phyloP scores from a whole-genome alignment of 129 eudicot species.

The Tanacetum coccineum region DNA sequence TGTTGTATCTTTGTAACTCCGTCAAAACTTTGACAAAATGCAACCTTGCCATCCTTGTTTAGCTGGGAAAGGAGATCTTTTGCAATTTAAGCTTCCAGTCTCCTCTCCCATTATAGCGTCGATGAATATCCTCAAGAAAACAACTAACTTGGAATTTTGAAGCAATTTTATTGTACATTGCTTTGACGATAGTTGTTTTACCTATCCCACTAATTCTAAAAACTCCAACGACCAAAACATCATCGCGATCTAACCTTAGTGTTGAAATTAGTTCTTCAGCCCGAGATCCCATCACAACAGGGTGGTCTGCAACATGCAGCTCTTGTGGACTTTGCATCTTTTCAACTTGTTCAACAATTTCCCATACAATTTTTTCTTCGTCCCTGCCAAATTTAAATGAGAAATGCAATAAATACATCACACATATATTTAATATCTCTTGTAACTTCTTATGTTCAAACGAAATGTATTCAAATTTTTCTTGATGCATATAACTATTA shows the following conservation, averaged over 20 bases:
- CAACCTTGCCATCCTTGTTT: too few relatives aligned
- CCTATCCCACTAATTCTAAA: slow-evolving; percentile 22
- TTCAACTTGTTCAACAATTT: slow-evolving; percentile 17
- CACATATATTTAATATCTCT: not conserved
- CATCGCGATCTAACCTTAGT: slow-evolving; percentile 5
- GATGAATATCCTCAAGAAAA: slow-evolving; percentile 24
- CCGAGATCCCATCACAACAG: slow-evolving; percentile 29
- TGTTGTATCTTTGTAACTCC: too few relatives aligned
- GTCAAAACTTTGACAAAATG: too few relatives aligned
- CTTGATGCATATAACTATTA: too few relatives aligned
- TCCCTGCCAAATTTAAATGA: slow-evolving; percentile 16
- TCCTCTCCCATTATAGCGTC: not conserved
- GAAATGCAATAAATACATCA: not conserved
- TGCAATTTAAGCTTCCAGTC: slow-evolving; percentile 20
- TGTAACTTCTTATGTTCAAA: not conserved
- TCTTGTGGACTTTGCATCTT: slow-evolving; percentile 14
- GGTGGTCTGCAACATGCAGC: slow-evolving; percentile 14
- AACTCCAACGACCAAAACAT: slow-evolving; percentile 29
- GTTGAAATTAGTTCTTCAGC: slow-evolving; percentile 8
- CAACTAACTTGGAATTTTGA: slow-evolving; percentile 8
- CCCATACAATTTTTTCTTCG: slow-evolving; percentile 6
- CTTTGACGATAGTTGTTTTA: slow-evolving; percentile 27
- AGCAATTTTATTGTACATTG: slow-evolving; percentile 4
- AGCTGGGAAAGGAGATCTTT: not conserved
- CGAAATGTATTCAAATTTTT: too few relatives aligned